Conservation (phyloP, 2,329 filamentous ascomycete genomes). For the Hypoxylon sp. region DNA sequence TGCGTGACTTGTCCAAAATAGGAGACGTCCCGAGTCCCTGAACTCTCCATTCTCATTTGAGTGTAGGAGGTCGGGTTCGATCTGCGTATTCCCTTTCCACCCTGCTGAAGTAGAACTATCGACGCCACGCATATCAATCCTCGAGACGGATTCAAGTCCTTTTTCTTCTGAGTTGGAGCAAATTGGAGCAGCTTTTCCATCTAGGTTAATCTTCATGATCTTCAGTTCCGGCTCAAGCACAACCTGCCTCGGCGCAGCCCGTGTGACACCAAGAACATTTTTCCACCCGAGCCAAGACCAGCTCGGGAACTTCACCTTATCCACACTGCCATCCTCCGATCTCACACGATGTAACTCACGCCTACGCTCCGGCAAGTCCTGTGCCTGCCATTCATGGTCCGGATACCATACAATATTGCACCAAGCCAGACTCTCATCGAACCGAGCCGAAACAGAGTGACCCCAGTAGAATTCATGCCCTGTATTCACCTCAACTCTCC, state of each 20-base stretch:
- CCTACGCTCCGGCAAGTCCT: constrained; percentile 27
- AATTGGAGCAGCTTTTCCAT: constrained; percentile 37
- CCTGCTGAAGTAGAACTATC: constrained; percentile 38
- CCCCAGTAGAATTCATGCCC: constrained; percentile 45
- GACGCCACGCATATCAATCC: constrained; percentile 39
- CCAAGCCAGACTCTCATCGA: constrained; percentile 42
- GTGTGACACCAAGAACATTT: constrained; percentile 28
- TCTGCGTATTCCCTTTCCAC: constrained; percentile 40
- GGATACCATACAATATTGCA: constrained; percentile 35
- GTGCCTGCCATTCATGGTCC: constrained; percentile 16
- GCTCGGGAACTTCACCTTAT: constrained; percentile 39
- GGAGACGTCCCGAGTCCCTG: constrained; percentile 38
- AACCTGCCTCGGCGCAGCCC: constrained; percentile 33
- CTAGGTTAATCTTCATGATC: constrained; percentile 39
- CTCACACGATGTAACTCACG: constrained; percentile 28
- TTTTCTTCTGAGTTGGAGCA: neutral
- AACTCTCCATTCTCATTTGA: constrained; percentile 22
- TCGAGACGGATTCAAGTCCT: constrained; percentile 21
- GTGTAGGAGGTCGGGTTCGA: constrained; percentile 29
- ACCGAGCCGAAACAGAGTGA: constrained; percentile 38
- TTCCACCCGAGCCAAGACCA: constrained; percentile 46
- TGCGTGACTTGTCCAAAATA: constrained; percentile 45
- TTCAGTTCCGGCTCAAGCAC: constrained; percentile 35
- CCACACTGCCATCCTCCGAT: constrained; percentile 17
- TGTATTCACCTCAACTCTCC: constrained; percentile 24